phyloP scores from a whole-genome alignment of 345 rosid genomes.

The Syzygium aqueum region DNA sequence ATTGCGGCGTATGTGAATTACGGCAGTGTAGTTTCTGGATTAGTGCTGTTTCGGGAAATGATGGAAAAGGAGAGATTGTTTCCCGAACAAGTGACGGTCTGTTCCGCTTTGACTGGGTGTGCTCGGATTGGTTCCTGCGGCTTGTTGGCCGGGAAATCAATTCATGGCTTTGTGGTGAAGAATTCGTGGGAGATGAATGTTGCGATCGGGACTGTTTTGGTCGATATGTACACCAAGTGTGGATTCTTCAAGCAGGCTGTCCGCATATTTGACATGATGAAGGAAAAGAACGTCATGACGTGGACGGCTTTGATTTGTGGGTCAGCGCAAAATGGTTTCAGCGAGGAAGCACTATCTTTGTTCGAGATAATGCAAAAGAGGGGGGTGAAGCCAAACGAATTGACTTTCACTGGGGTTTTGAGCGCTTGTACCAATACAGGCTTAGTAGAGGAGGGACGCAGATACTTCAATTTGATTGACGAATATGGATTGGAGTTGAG shows the following conservation, averaged over 20 bases:
- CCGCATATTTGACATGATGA: conserved; percentile 26
- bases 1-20: conserved; percentile 38
- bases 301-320: conserved; percentile 57
- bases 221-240: conserved; percentile 50
- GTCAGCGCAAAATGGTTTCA: conserved; percentile 36
- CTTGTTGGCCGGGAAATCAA: conserved; percentile 30
- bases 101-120: conserved; percentile 36
- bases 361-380: conserved; percentile 30
- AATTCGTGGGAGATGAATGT: conserved; percentile 30
- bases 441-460: conserved; percentile 30
- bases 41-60: conserved; percentile 46
- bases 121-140: conserved; percentile 29
- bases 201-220: conserved; percentile 26
- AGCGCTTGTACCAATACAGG: conserved; percentile 44
- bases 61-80: conserved; percentile 9
- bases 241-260: conserved; percentile 24
- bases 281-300: conserved; percentile 35
- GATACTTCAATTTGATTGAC: conserved; percentile 27
- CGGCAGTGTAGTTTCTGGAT: conserved; percentile 25
- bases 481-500: conserved; percentile 26
- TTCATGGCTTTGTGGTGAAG: conserved; percentile 40
- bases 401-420: conserved; percentile 31
- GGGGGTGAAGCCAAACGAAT: conserved; percentile 13
- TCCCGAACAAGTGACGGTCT: conserved; percentile 41
- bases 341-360: conserved; percentile 32